Evolutionary conservation across 116 monocot genomes (phyloP).

Genomic region (Trichopus zeylanicus): DNA sequence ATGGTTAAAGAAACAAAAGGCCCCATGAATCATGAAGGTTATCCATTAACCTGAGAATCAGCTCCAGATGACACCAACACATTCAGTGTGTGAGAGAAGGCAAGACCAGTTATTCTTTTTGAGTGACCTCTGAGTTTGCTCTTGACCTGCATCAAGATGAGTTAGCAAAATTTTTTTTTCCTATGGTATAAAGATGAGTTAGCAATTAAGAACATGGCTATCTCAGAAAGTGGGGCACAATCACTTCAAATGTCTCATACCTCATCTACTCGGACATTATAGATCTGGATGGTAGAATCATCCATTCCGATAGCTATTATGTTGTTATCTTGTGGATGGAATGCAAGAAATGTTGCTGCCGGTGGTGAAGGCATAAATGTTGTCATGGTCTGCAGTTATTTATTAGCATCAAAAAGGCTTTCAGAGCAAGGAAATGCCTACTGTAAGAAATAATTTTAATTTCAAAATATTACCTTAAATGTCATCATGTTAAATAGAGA

Average conservation of each 20-base stretch:
- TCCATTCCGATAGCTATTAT: constrained; percentile 99
- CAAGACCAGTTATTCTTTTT: constrained; percentile 93
- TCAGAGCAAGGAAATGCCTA: background rate
- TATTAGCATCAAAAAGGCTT: background rate
- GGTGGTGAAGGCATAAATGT: constrained; percentile 95
- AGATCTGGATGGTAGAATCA: constrained; percentile 90
- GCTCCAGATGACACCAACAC: constrained; percentile 91
- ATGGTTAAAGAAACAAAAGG: background rate
- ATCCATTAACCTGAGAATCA: constrained; percentile 90
- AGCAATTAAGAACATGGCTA: background rate
- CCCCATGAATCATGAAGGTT: background rate
- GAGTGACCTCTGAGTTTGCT: constrained; percentile 87
- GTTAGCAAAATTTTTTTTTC: too few species aligned
- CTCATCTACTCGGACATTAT: constrained; percentile 96
- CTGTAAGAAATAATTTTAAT: background rate
- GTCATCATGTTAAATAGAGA: constrained; percentile 82
- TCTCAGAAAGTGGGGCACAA: background rate
- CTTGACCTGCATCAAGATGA: constrained; percentile 50
- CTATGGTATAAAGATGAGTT: too few species aligned
- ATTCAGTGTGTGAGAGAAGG: constrained; percentile 76
- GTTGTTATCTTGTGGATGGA: constrained; percentile 97
- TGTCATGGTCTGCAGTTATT: constrained; percentile 70
- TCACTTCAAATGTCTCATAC: constrained; percentile 15
- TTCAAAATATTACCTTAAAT: constrained; percentile 41
- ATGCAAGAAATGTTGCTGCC: constrained; percentile 95